Evolutionary conservation across 768 basidiomycete species (phyloP).

Genomic region (Collybia sp.): DNA sequence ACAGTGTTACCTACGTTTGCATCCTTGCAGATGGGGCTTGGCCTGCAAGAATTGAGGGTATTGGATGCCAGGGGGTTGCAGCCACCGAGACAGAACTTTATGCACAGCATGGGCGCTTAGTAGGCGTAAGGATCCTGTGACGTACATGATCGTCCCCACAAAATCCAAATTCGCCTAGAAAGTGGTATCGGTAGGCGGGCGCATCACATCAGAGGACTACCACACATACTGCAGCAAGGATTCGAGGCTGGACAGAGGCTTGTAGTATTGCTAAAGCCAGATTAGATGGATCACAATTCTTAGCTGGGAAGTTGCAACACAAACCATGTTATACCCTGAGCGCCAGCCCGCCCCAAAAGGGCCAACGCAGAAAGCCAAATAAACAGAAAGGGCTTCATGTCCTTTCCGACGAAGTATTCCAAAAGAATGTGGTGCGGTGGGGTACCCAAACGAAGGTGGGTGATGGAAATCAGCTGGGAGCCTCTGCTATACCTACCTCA

Average conservation of each 20-base stretch:
- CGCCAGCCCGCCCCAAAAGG: conserved; percentile 6
- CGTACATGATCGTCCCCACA: conserved; percentile 43
- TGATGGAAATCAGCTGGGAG: too few relatives aligned
- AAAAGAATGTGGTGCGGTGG: too few relatives aligned
- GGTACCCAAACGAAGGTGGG: too few relatives aligned
- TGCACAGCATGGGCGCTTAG: background rate
- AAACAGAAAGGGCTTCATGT: conserved; percentile 9
- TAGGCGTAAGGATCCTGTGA: conserved; percentile 3
- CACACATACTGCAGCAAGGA: conserved; percentile 48
- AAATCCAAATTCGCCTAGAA: conserved; percentile 47
- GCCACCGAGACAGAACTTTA: conserved; percentile 79
- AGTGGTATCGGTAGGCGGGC: background rate
- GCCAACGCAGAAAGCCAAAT: conserved; percentile 8
- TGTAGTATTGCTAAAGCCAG: conserved; percentile 32
- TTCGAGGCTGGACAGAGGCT: conserved; percentile 36
- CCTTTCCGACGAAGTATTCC: too few relatives aligned
- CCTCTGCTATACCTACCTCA: too few relatives aligned
- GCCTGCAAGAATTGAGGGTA: conserved; percentile 59
- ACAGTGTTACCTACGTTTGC: conserved; percentile 33
- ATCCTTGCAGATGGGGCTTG: conserved; percentile 68
- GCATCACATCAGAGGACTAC: background rate
- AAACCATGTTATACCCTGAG: conserved; percentile 10
- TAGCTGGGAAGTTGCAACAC: background rate
- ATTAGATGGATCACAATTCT: background rate
- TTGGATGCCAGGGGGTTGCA: conserved; percentile 76